Evolutionary conservation across 768 basidiomycete genomes (phyloP).

Genomic region (Hygrophorus pudorinus): DNA sequence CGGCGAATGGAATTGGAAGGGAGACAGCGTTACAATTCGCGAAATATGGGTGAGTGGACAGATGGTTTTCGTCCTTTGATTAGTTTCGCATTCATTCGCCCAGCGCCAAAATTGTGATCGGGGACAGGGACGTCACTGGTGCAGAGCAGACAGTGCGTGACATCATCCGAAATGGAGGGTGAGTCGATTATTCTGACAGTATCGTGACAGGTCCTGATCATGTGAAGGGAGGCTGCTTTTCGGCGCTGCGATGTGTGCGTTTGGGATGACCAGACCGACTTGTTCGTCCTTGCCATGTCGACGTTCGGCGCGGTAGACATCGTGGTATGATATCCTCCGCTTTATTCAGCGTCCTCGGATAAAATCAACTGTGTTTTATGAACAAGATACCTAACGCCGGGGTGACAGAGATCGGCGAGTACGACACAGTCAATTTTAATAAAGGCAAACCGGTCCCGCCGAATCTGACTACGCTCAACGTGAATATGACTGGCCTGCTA

Average conservation of each 20-base stretch:
- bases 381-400: conserved; percentile 41
- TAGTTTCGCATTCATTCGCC: background rate
- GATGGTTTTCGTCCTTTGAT: background rate
- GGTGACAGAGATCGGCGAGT: conserved; percentile 25
- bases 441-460: conserved; percentile 37
- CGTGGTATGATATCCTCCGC: conserved; percentile 27
- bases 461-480: conserved; percentile 31
- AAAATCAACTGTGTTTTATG: background rate
- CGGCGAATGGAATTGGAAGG: conserved; percentile 44
- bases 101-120: conserved; percentile 47
- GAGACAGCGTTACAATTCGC: conserved; percentile 42
- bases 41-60: conserved; percentile 32
- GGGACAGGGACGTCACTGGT: conserved; percentile 34
- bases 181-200: conserved; percentile 9
- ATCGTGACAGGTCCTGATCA: background rate
- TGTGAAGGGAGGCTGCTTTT: conserved; percentile 29
- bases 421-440: conserved; percentile 21
- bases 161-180: conserved; percentile 36
- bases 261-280: conserved; percentile 42
- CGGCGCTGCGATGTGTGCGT: conserved; percentile 39
- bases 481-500: conserved; percentile 38
- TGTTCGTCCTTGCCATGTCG: conserved; percentile 40
- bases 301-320: conserved; percentile 42
- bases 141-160: conserved; percentile 30
- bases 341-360: background rate